These are phyloP conservation scores for Lepidium didymum DNA, from an alignment of 345 rosid genomes.

Conservation along the genomic window DNA sequence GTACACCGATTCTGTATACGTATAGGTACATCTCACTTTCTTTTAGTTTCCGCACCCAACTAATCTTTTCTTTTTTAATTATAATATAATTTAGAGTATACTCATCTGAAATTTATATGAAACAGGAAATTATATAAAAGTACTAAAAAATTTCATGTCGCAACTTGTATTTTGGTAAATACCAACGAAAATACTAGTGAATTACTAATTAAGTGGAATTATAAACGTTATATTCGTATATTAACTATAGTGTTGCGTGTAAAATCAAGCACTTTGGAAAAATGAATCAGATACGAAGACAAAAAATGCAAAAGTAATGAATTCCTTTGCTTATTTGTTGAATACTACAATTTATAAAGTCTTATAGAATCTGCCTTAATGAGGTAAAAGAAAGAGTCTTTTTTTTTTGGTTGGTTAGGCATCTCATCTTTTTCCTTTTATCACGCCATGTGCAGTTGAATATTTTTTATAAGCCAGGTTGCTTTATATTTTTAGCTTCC, in stretches of 20 bases:
- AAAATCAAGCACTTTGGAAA: background rate
- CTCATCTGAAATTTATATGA: background rate
- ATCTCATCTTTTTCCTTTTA: background rate
- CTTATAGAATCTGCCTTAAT: background rate
- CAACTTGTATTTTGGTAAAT: background rate
- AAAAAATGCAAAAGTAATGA: background rate
- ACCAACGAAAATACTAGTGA: background rate
- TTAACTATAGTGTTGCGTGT: background rate
- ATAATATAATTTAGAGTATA: background rate
- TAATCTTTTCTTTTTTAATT: too few relatives aligned
- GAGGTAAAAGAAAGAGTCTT: background rate
- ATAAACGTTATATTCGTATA: background rate
- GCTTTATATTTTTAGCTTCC: too few relatives aligned
- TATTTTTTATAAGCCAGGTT: background rate
- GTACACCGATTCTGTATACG: background rate
- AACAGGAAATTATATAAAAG: background rate
- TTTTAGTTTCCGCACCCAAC: background rate
- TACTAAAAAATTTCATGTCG: background rate
- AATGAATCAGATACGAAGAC: constrained; percentile 4
- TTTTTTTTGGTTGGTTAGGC: background rate
- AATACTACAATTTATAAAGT: background rate
- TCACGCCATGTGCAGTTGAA: background rate
- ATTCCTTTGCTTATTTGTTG: background rate
- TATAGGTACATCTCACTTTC: background rate
- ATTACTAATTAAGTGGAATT: background rate